A percentile compares a stretch with the other conserved stretches of the same genome.
These are phyloP conservation scores for Backusella tarrabulga DNA, from an alignment of 192 early-diverging fungal species.

Conservation along the genomic window DNA sequence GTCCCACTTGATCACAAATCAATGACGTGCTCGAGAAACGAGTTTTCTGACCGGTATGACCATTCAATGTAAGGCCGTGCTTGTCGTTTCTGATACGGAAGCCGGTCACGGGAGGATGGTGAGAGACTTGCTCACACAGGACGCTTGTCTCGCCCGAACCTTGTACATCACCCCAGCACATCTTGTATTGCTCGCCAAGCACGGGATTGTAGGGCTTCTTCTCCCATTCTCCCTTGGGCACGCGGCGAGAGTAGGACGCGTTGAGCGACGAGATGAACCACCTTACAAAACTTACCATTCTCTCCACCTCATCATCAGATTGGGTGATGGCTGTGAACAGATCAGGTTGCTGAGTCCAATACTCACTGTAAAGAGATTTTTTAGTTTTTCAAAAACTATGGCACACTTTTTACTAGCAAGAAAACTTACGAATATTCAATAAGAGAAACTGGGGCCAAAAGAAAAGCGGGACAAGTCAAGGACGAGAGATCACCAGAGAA, in stretches of 20 bases:
- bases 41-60: slow-evolving; percentile 45
- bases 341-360: slow-evolving; percentile 61
- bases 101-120: slow-evolving; percentile 48
- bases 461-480: slow-evolving; percentile 73
- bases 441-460: slow-evolving; percentile 69
- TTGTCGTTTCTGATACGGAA: slow-evolving; percentile 52
- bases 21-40: slow-evolving; percentile 72
- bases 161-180: slow-evolving; percentile 50
- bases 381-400: not conserved
- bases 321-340: slow-evolving; percentile 66
- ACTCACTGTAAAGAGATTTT: slow-evolving; percentile 37
- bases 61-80: slow-evolving; percentile 18
- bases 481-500: slow-evolving; percentile 79
- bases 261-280: slow-evolving; percentile 83
- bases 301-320: slow-evolving; percentile 53
- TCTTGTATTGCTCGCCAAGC: slow-evolving; percentile 49
- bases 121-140: slow-evolving; percentile 47
- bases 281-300: slow-evolving; percentile 63
- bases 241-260: slow-evolving; percentile 69
- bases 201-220: slow-evolving; percentile 58
- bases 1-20: slow-evolving; percentile 72
- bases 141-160: slow-evolving; percentile 47
- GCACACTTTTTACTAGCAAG: slow-evolving; percentile 15
- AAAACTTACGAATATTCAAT: slow-evolving; percentile 65
- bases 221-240: slow-evolving; percentile 70